Evolutionary conservation across 768 basidiomycete species (phyloP), one percentile per base, ranked within the genome.

Genomic region (Suillus americanus): DNA sequence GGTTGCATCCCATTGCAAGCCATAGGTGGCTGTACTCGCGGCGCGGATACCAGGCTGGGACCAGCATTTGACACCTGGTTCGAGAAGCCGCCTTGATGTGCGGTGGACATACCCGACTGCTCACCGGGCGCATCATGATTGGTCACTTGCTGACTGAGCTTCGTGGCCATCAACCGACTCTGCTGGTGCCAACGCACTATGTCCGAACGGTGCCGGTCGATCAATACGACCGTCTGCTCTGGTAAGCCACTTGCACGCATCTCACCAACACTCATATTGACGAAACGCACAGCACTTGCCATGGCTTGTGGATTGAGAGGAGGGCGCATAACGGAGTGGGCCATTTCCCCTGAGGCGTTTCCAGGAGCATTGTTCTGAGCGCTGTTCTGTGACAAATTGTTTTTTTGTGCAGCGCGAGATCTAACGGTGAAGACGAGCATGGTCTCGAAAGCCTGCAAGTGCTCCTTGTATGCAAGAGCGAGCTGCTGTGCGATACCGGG

Each of bases 401-500:
- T 73, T 61, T 66, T 65, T 20, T 60, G 72, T 25, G 38, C 10
- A 12, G 6, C 5, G 50, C 75, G 76, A 60, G 68, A 69, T 57
- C 62, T 67, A 28, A 84, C 73, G 16, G 82, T 82, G 45, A 70
- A 30, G 61, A 84, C 75, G 66, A 89, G 88, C 45, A 81, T 80
- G 18, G 73, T 68, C 70, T 92, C 90, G 70, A 91, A 90, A 23
- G 71, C 69, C 5, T 72, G 66, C 14, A 92, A 80, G 66, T 83
- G 87, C 40, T 84, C 81, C 62, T 83, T 83, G 75, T 91, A 91
- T 30, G 86, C 79, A 66, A 84, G 81, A 1, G 83, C 81, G 5
- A 92, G 75, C 30, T 86, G 85, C 60, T 82, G 82, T 0, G 89
- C 90, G 37, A 85, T 80, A 28, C 76, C 86, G 2, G 89, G 89